phyloP scores from a whole-genome alignment of 768 basidiomycete genomes.

The Boletus huronensis region DNA sequence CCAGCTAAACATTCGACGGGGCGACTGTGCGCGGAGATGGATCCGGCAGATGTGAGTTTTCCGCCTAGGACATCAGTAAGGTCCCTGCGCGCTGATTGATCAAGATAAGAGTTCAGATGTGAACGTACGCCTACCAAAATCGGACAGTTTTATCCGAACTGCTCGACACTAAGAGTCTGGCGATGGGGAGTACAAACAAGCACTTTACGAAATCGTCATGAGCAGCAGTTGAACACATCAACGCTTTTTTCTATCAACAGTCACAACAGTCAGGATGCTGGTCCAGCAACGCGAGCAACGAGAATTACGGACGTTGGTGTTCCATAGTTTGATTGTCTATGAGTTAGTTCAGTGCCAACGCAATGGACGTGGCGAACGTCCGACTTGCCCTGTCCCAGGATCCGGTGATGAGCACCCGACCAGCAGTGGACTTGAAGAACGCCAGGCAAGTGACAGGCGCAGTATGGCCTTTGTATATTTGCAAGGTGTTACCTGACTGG shows the following conservation, averaged over 20 bases:
- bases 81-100: constrained; percentile 49
- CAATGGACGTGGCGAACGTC: not conserved
- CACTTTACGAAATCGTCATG: constrained; percentile 92
- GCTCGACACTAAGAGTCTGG: constrained; percentile 72
- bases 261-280: constrained; percentile 5
- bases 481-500: constrained; percentile 77
- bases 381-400: constrained; percentile 84
- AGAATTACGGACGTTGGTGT: constrained; percentile 54
- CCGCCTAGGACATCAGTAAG: constrained; percentile 44
- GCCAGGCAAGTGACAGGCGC: constrained; percentile 86
- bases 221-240: constrained; percentile 68
- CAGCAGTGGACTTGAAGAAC: constrained; percentile 51
- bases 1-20: constrained; percentile 80
- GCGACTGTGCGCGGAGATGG: constrained; percentile 80
- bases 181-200: constrained; percentile 64
- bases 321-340: constrained; percentile 87
- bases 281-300: not conserved
- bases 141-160: constrained; percentile 87
- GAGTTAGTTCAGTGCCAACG: constrained; percentile 10
- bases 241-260: constrained; percentile 55
- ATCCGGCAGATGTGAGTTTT: constrained; percentile 52
- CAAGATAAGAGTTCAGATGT: not conserved
- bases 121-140: constrained; percentile 61
- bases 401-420: constrained; percentile 71
- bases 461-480: constrained; percentile 77